These are phyloP conservation scores for Mucor lusitanicus DNA, from an alignment of 371 early-diverging fungal genomes.

Conservation along the genomic window DNA sequence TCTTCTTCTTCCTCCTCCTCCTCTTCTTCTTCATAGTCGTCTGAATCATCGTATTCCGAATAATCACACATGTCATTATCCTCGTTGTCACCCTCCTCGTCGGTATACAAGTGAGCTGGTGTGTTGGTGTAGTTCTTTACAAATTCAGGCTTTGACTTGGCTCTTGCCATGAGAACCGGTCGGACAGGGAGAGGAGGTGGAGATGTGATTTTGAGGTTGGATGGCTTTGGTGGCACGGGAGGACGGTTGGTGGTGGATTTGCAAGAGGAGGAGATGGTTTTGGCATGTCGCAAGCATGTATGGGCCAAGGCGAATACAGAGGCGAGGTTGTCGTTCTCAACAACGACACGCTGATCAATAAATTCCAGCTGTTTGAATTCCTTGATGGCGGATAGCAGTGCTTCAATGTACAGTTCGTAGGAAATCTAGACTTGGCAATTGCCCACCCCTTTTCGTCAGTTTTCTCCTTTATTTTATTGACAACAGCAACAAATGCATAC, in stretches of 20 bases:
- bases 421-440: constrained; percentile 24
- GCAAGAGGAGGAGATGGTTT: constrained; percentile 20
- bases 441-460: not conserved
- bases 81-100: not conserved
- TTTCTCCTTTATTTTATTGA: not conserved
- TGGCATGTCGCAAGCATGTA: constrained; percentile 35
- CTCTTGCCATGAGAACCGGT: constrained; percentile 15
- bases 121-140: not conserved
- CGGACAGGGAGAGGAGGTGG: constrained; percentile 42
- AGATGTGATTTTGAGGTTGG: constrained; percentile 2
- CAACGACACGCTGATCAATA: constrained; percentile 33
- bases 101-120: not conserved
- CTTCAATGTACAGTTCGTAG: constrained; percentile 42
- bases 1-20: constrained; percentile 15
- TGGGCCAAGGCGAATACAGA: constrained; percentile 32
- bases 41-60: constrained; percentile 12
- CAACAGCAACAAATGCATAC: constrained; percentile 3
- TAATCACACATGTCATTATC: not conserved
- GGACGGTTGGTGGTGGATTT: constrained; percentile 17
- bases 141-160: constrained; percentile 8
- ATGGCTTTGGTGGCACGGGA: constrained; percentile 39
- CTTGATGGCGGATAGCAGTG: constrained; percentile 23
- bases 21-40: constrained; percentile 20
- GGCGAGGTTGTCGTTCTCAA: constrained; percentile 16
- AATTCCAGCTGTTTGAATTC: constrained; percentile 45